These are phyloP conservation scores for Kwoniella newhampshirensis DNA, from an alignment of 768 basidiomycete species.

Conservation along the genomic window DNA sequence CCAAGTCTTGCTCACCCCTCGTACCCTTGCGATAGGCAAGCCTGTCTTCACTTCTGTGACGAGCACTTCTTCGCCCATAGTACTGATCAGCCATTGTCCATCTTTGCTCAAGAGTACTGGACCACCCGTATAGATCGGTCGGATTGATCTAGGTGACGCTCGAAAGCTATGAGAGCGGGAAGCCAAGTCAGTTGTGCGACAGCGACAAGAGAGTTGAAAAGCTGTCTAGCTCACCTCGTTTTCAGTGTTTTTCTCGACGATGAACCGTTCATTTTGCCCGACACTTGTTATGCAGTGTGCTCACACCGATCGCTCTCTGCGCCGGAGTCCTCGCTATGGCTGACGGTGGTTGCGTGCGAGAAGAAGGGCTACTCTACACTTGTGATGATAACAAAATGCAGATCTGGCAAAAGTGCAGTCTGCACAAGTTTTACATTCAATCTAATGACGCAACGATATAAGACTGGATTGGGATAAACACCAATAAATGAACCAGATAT, in stretches of 20 bases:
- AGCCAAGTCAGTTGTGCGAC: not conserved
- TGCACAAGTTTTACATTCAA: too few relatives aligned
- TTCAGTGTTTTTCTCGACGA: conserved; percentile 33
- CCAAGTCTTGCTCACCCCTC: conserved; percentile 65
- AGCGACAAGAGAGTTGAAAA: not conserved
- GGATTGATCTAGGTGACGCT: conserved; percentile 50
- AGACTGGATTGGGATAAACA: too few relatives aligned
- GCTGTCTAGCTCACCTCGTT: conserved; percentile 30
- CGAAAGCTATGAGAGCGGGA: conserved; percentile 35
- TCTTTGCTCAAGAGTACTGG: conserved; percentile 76
- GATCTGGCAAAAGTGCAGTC: too few relatives aligned
- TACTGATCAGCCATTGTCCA: conserved; percentile 76
- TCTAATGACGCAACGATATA: too few relatives aligned
- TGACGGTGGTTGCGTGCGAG: too few relatives aligned
- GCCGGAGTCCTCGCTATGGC: too few relatives aligned
- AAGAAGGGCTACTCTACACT: too few relatives aligned
- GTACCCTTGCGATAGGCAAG: conserved; percentile 72
- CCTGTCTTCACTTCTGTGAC: conserved; percentile 78
- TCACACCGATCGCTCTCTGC: too few relatives aligned
- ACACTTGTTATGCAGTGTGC: not conserved
- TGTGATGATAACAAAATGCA: too few relatives aligned
- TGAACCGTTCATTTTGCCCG: conserved; percentile 30
- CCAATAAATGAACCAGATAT: too few relatives aligned
- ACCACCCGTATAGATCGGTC: conserved; percentile 82
- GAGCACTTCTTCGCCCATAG: conserved; percentile 79